These are phyloP conservation scores for Paramecium octaurelia DNA, from an alignment of 73 alveolate genomes.

Conservation along the genomic window DNA sequence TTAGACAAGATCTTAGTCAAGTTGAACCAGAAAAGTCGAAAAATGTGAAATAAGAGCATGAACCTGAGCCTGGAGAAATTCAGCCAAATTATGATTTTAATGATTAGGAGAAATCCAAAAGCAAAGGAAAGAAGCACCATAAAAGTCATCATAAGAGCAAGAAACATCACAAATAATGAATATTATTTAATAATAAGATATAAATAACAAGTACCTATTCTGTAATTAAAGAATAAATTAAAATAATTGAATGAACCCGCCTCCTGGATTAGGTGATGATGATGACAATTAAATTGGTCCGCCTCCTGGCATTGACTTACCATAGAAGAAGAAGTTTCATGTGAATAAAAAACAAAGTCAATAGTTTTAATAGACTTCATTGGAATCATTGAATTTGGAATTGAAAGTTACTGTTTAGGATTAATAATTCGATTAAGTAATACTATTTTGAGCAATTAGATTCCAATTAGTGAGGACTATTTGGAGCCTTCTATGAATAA, in stretches of 20 bases:
- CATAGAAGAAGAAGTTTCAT: background rate
- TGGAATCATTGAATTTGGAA: constrained; percentile 20
- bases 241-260: constrained; percentile 7
- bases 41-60: constrained; percentile 4
- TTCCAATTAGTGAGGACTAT: constrained; percentile 11
- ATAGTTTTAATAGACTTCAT: background rate
- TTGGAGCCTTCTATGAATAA: constrained; percentile 39
- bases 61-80: constrained; percentile 5
- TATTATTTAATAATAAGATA: background rate
- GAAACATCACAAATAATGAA: constrained; percentile 5
- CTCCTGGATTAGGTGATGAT: constrained; percentile 47
- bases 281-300: constrained; percentile 2
- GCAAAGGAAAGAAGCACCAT: constrained; percentile 2
- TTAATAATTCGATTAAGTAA: constrained; percentile 30
- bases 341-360: background rate
- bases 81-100: background rate
- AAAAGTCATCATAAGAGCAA: constrained; percentile 15
- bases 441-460: background rate
- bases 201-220: background rate
- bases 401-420: constrained; percentile 20
- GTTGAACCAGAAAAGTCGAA: constrained; percentile 16
- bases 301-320: constrained; percentile 21
- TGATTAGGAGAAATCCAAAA: background rate
- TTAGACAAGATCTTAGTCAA: background rate
- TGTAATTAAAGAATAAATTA: background rate